Conservation (phyloP, 2,329 filamentous ascomycete species). For the Aspergillus pseudoglaucus region DNA sequence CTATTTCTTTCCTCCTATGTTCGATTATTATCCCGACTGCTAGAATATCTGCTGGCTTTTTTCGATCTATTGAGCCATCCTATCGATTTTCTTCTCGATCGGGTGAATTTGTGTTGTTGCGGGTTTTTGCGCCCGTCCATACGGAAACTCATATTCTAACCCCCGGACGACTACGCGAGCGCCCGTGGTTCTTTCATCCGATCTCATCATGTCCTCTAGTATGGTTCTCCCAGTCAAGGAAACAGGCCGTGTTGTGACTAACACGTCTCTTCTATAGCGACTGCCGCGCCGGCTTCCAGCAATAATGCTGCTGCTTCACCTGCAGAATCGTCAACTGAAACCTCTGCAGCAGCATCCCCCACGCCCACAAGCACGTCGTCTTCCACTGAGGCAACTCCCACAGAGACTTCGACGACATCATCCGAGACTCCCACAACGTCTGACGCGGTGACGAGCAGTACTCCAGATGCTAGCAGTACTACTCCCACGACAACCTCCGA, state of each 20-base stretch:
- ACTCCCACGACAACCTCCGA: conserved; percentile 4
- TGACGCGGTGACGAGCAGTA: conserved; percentile 1
- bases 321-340: background rate
- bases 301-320: conserved; percentile 6
- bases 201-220: background rate
- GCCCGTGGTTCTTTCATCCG: background rate
- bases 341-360: conserved; percentile 3
- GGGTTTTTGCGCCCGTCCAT: background rate
- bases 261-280: background rate
- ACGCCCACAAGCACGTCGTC: conserved; percentile 3
- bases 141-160: background rate
- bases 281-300: conserved; percentile 4
- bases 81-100: background rate
- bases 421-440: background rate
- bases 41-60: background rate
- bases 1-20: background rate
- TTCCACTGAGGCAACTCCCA: background rate
- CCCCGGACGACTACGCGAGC: background rate
- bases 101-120: background rate
- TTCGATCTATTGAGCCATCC: background rate
- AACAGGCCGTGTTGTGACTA: background rate
- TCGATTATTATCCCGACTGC: background rate
- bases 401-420: conserved; percentile 5
- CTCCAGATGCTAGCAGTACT: conserved; percentile 6
- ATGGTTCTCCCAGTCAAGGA: background rate